Evolutionary conservation across 2,329 filamentous ascomycete species (phyloP).

Genomic region (Cercospora sp.): DNA sequence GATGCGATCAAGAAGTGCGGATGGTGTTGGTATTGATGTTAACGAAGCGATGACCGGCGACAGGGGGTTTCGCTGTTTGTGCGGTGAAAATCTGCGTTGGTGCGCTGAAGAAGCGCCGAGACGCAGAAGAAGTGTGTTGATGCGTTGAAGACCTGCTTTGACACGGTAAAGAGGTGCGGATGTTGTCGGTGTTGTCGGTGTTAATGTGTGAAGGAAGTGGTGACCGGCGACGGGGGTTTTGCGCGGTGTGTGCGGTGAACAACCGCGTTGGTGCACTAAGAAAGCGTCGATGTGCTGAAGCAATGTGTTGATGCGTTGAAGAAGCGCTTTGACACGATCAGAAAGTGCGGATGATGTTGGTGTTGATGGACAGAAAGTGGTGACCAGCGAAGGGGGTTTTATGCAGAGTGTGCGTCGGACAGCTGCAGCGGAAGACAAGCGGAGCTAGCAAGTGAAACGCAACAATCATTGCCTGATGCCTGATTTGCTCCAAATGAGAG

Average conservation of each 20-base stretch:
- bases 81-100: neutral
- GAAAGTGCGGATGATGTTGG: neutral
- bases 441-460: neutral
- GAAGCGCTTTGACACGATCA: neutral
- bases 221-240: neutral
- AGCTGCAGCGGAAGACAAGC: neutral
- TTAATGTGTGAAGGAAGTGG: neutral
- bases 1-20: neutral
- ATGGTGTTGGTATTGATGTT: neutral
- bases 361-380: neutral
- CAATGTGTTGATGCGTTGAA: neutral
- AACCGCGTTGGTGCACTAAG: neutral
- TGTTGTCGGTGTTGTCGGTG: neutral
- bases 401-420: neutral
- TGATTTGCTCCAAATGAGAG: neutral
- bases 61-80: neutral
- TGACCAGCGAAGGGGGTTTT: neutral
- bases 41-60: neutral
- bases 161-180: neutral
- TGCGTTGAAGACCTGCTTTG: neutral
- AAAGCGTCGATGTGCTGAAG: neutral
- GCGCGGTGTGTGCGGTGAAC: neutral
- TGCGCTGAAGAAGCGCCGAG: neutral
- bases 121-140: neutral
- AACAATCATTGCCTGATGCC: neutral